Percentiles rank a stretch among this genome's conserved stretches.
Evolutionary conservation across 768 basidiomycete genomes (phyloP).

Genomic region (Jaapia argillacea): DNA sequence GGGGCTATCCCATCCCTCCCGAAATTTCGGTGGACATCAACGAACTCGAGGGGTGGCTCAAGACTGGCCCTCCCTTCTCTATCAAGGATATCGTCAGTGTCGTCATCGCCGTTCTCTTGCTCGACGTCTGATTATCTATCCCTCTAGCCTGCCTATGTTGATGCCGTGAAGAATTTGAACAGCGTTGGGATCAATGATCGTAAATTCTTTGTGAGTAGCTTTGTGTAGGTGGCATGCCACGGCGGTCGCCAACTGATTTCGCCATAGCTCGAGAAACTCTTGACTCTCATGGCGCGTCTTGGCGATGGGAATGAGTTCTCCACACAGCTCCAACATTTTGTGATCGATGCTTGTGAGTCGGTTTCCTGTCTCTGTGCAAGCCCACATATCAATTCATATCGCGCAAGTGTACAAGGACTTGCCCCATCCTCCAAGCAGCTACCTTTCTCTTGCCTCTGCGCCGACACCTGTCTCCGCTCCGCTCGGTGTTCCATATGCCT

Average conservation of each 20-base stretch:
- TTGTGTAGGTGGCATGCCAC: neutral
- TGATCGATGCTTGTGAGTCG: constrained; percentile 49
- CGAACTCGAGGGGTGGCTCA: constrained; percentile 19
- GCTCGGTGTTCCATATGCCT: constrained; percentile 33
- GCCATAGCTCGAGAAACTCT: constrained; percentile 55
- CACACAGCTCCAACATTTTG: constrained; percentile 33
- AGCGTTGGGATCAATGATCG: constrained; percentile 47
- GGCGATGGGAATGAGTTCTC: constrained; percentile 18
- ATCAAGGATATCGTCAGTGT: constrained; percentile 19
- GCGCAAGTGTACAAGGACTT: constrained; percentile 66
- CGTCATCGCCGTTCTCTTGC: too few species aligned
- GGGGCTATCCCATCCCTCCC: constrained; percentile 16
- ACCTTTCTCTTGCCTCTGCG: constrained; percentile 23
- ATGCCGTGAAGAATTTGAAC: constrained; percentile 34
- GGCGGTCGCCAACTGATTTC: neutral
- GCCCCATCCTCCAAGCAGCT: constrained; percentile 60
- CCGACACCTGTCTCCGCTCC: constrained; percentile 5
- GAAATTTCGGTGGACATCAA: constrained; percentile 16
- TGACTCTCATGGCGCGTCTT: constrained; percentile 50
- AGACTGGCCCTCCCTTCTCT: constrained; percentile 16
- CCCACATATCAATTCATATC: neutral
- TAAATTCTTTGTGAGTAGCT: constrained; percentile 38
- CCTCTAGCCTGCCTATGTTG: constrained; percentile 34
- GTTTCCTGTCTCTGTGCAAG: constrained; percentile 14
- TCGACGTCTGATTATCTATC: neutral